Evolutionary conservation across 2,329 filamentous ascomycete genomes (phyloP).

Genomic region (Colletotrichum sp.): DNA sequence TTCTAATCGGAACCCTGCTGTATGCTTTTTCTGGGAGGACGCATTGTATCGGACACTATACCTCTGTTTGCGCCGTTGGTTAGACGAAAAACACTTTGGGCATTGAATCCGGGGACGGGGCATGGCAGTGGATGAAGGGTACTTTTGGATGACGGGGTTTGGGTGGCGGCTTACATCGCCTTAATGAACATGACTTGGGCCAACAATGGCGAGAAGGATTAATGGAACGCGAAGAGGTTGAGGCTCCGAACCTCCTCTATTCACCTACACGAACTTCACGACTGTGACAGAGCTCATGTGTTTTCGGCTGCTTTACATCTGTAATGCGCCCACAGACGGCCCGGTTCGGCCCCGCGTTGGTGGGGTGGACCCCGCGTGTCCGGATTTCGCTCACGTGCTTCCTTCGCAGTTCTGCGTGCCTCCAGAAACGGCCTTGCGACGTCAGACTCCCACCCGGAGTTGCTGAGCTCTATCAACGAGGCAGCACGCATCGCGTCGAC

Average conservation of each 20-base stretch:
- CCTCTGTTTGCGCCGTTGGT: constrained; percentile 7
- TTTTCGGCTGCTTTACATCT: not conserved
- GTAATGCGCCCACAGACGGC: not conserved
- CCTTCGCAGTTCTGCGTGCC: not conserved
- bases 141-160: not conserved
- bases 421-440: not conserved
- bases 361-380: not conserved
- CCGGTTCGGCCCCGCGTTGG: not conserved
- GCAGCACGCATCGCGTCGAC: not conserved
- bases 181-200: constrained; percentile 16
- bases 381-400: not conserved
- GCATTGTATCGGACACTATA: constrained; percentile 18
- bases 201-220: not conserved
- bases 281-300: not conserved
- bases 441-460: not conserved
- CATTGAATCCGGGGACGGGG: not conserved
- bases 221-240: not conserved
- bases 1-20: constrained; percentile 62
- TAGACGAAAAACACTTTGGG: not conserved
- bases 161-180: not conserved
- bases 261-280: not conserved
- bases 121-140: not conserved
- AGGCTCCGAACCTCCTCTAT: not conserved
- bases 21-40: not conserved
- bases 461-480: not conserved